phyloP scores from a whole-genome alignment of 805 yeast genomes.

The Candida gorgasii region DNA sequence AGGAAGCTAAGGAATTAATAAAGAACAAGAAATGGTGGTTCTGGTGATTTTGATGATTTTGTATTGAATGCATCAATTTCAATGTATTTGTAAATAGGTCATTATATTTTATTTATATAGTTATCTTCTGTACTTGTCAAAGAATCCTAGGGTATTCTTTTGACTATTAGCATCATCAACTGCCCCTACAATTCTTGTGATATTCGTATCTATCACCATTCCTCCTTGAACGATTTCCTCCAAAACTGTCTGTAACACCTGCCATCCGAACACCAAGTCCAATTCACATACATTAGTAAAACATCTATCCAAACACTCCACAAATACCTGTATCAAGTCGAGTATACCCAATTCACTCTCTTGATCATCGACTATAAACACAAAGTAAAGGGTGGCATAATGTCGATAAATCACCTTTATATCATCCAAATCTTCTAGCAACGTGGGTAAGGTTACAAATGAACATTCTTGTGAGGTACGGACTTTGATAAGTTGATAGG shows the following conservation, averaged over 20 bases:
- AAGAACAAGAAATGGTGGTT: conserved; percentile 25
- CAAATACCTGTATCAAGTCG: conserved; percentile 94
- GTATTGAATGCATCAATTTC: no score
- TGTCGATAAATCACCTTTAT: conserved; percentile 90
- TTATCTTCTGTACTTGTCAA: conserved; percentile 7
- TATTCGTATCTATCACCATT: conserved; percentile 93
- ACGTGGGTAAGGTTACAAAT: conserved; percentile 85
- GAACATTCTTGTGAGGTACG: conserved; percentile 80
- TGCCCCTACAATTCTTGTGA: conserved; percentile 75
- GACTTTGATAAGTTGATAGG: conserved; percentile 70
- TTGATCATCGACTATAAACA: conserved; percentile 92
- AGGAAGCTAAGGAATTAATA: conserved; percentile 27
- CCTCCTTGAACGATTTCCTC: conserved; percentile 97
- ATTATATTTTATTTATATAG: neutral
- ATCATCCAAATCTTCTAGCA: conserved; percentile 66
- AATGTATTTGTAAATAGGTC: conserved; percentile 6
- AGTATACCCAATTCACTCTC: conserved; percentile 92
- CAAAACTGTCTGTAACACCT: conserved; percentile 84
- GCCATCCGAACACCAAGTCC: conserved; percentile 99
- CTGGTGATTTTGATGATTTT: no score
- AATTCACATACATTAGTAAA: conserved; percentile 93
- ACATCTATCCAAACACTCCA: conserved; percentile 89
- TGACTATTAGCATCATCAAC: conserved; percentile 71
- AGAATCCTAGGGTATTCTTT: conserved; percentile 27
- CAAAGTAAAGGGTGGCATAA: conserved; percentile 94